phyloP scores from a whole-genome alignment of 257 asterid genomes.

The Nyctanthes arbortristis region DNA sequence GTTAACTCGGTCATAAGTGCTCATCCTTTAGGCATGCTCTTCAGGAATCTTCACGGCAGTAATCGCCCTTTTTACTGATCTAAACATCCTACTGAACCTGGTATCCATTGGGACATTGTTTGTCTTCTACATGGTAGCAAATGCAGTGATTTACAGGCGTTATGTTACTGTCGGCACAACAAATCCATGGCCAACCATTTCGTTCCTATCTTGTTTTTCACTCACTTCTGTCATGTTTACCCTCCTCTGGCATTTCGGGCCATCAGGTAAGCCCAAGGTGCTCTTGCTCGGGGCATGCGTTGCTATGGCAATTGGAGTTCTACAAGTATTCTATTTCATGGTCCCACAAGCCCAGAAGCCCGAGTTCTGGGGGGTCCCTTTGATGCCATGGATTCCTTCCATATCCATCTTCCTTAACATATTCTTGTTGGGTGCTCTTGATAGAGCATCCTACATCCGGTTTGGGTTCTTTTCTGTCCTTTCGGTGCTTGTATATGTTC shows the following conservation, averaged over 20 bases:
- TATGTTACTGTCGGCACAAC: conserved; percentile 58
- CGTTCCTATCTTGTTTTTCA: conserved; percentile 57
- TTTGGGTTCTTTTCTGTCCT: conserved; percentile 82
- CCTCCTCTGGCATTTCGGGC: conserved; percentile 62
- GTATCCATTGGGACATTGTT: conserved; percentile 86
- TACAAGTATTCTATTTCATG: conserved; percentile 60
- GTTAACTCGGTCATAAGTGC: not conserved
- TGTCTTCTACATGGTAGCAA: conserved; percentile 92
- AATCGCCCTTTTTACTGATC: conserved; percentile 77
- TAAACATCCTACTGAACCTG: conserved; percentile 66
- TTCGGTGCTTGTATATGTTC: conserved; percentile 56
- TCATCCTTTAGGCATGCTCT: not conserved
- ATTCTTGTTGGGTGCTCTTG: conserved; percentile 77
- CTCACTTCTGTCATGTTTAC: conserved; percentile 68
- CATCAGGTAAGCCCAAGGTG: conserved; percentile 63
- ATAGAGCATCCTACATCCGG: conserved; percentile 59
- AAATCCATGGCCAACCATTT: conserved; percentile 77
- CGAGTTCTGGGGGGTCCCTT: conserved; percentile 91
- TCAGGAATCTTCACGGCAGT: conserved; percentile 85
- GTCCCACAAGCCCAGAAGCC: conserved; percentile 80
- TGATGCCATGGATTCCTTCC: conserved; percentile 98
- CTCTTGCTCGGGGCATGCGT: conserved; percentile 64
- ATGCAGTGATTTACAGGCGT: conserved; percentile 87
- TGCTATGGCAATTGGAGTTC: conserved; percentile 46
- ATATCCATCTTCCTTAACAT: conserved; percentile 79